These are phyloP conservation scores for Sordaria brevicollis DNA, from an alignment of 495 filamentous ascomycete species.

Conservation along the genomic window DNA sequence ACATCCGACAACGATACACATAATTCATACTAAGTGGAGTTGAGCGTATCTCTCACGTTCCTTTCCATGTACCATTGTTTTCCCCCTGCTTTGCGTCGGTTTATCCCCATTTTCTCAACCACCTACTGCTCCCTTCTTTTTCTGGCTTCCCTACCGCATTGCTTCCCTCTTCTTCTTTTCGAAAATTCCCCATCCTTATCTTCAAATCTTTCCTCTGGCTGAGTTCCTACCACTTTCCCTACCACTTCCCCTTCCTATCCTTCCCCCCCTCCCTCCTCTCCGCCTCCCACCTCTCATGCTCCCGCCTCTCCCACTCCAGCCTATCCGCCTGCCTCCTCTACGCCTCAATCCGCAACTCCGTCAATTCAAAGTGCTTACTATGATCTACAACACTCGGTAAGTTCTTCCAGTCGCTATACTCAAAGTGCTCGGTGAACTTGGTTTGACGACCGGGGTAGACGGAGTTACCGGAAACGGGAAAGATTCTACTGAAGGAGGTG, in stretches of 20 bases:
- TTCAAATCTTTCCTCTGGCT: too few species aligned
- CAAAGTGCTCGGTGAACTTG: neutral
- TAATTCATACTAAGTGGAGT: too few species aligned
- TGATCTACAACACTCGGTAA: neutral
- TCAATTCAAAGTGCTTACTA: neutral
- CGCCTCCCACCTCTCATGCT: neutral
- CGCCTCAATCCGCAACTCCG: neutral
- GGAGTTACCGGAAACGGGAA: neutral
- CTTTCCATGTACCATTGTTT: neutral
- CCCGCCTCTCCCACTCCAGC: too few species aligned
- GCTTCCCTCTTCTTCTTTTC: too few species aligned
- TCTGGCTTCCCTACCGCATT: too few species aligned
- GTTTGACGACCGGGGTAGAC: neutral
- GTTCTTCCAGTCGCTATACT: neutral
- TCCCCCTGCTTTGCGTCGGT: too few species aligned
- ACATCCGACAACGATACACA: too few species aligned
- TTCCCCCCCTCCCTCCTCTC: neutral
- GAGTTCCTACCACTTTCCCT: too few species aligned
- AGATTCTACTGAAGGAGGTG: neutral
- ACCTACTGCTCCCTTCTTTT: neutral
- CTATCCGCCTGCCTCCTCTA: neutral
- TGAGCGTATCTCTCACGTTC: neutral
- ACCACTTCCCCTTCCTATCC: neutral
- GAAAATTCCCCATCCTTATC: too few species aligned
- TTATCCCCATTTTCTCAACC: too few species aligned